These are phyloP conservation scores for Amyloporia xantha DNA, from an alignment of 768 basidiomycete species.

Conservation along the genomic window DNA sequence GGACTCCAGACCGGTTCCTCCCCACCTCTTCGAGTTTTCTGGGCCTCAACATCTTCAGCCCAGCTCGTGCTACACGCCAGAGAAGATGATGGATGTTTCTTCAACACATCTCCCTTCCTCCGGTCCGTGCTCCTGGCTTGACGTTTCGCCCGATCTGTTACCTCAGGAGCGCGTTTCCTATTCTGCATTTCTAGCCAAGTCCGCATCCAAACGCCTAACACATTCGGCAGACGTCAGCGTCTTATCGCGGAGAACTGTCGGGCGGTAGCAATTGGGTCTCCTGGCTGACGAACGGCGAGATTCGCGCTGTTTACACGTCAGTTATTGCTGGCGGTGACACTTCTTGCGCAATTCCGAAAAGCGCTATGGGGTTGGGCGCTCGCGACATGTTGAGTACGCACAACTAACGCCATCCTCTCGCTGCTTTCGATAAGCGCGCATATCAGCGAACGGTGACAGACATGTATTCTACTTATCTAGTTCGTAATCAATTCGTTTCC, in stretches of 20 bases:
- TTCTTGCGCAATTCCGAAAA: background rate
- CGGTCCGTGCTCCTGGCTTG: background rate
- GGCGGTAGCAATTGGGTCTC: background rate
- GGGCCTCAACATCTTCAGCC: background rate
- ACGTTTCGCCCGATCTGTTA: background rate
- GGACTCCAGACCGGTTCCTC: background rate
- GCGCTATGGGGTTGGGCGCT: background rate
- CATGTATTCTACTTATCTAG: background rate
- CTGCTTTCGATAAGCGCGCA: background rate
- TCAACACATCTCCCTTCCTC: background rate
- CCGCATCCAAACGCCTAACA: too few relatives aligned
- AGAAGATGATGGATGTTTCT: background rate
- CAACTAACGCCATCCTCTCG: background rate
- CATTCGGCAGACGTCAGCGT: background rate
- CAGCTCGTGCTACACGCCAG: background rate
- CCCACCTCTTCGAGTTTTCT: background rate
- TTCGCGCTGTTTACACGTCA: background rate
- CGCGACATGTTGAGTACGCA: background rate
- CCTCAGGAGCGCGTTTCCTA: background rate
- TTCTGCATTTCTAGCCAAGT: background rate
- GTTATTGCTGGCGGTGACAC: background rate
- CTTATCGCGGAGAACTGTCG: background rate
- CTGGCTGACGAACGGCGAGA: background rate
- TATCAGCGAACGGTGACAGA: background rate
- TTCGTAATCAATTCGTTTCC: background rate